Conservation (phyloP, 768 basidiomycete species). For the Phallus indusiatus region DNA sequence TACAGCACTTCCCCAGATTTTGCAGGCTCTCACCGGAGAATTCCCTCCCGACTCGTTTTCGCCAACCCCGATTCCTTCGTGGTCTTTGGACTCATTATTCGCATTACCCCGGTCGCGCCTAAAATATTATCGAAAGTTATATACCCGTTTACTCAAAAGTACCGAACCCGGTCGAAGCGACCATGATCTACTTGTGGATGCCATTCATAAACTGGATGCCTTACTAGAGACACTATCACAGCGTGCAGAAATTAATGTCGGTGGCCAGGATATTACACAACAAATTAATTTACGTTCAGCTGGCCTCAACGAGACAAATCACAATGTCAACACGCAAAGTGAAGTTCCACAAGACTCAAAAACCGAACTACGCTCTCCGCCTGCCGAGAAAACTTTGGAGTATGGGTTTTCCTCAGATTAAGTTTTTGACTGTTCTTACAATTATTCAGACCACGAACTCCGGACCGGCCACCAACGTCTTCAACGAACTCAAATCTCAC, state of each 20-base stretch:
- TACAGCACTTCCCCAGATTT: conserved; percentile 53
- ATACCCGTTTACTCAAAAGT: conserved; percentile 74
- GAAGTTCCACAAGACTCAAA: neutral
- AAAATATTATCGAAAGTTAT: conserved; percentile 88
- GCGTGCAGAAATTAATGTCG: conserved; percentile 46
- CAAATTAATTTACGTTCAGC: neutral
- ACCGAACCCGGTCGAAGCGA: conserved; percentile 83
- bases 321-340: neutral
- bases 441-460: conserved; percentile 38
- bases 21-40: conserved; percentile 57
- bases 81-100: conserved; percentile 88
- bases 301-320: neutral
- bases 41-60: conserved; percentile 39
- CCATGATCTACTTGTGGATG: conserved; percentile 68
- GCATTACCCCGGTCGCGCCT: conserved; percentile 75
- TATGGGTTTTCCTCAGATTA: conserved; percentile 25
- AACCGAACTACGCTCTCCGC: conserved; percentile 18
- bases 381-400: conserved; percentile 47
- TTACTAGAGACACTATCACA: conserved; percentile 61
- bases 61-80: conserved; percentile 31
- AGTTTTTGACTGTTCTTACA: conserved; percentile 18
- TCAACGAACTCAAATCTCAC: conserved; percentile 40
- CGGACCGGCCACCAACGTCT: conserved; percentile 38
- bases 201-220: conserved; percentile 69
- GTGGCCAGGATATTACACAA: conserved; percentile 13